A percentile compares a stretch with the other conserved stretches of the same genome.
These are phyloP conservation scores for Albophoma yamanashiensis DNA, from an alignment of 2,329 filamentous ascomycete species.

Conservation along the genomic window DNA sequence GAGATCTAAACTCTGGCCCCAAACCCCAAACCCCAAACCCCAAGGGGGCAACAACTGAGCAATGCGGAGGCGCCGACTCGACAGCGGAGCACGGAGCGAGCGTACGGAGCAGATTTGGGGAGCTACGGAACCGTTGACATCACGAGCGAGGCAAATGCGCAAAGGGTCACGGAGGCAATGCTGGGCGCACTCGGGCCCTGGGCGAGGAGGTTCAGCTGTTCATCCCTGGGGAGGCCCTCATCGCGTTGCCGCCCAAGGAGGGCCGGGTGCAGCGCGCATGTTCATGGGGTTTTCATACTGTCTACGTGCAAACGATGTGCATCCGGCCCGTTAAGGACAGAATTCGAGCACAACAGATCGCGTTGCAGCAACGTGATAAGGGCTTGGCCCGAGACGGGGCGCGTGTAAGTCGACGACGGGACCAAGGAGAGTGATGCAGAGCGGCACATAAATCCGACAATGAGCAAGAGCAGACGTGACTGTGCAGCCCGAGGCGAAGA, in stretches of 20 bases:
- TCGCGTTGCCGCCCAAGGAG: neutral
- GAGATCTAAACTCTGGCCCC: neutral
- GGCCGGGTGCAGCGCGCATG: neutral
- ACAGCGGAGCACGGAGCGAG: neutral
- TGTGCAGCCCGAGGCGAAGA: too few species aligned
- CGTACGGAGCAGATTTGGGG: neutral
- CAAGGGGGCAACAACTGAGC: neutral
- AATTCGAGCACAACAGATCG: neutral
- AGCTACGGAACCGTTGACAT: neutral
- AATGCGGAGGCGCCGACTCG: neutral
- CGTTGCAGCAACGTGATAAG: neutral
- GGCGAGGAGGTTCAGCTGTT: neutral
- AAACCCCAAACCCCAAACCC: neutral
- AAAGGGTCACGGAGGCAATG: neutral
- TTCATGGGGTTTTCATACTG: neutral
- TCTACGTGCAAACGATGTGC: neutral
- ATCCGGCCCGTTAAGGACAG: neutral
- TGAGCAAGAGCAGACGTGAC: neutral
- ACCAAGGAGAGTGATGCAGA: neutral
- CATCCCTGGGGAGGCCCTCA: neutral
- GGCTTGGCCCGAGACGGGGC: neutral
- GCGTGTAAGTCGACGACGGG: neutral
- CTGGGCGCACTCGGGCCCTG: neutral
- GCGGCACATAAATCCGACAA: neutral
- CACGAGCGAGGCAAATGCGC: neutral